Base-by-base conservation (phyloP, 1,284 basidiomycete species). In the Leccinum cinnamomeum region DNA sequence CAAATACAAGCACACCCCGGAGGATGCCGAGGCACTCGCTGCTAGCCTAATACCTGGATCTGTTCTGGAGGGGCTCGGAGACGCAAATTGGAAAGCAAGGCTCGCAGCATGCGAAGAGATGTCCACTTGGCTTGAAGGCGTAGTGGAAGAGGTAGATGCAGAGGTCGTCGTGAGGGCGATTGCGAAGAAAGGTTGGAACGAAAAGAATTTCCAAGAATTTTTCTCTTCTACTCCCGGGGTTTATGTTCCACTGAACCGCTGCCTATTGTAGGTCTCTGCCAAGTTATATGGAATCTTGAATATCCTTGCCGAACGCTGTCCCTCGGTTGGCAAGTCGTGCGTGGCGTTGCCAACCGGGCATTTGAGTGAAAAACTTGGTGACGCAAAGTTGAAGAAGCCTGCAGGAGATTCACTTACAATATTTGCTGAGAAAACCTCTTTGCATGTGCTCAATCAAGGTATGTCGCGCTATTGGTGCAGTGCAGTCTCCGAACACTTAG, bases 181-280 rank as follows among this genome's bases (percentile, higher is more conserved):
- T 58, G 89, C 87, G 25, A 98, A 97, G 82, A 95, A 92, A 70
- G 95, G 97, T 1, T 98, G 95, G 95, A 86, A 84, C 48, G 97
- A 99, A 79, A 99, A 98, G 83, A 99, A 99, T 72, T 99, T 99
- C 72, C 97, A 99, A 81, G 94, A 91, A 65, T 62, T 37, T 57
- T 82, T 73, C 44, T 16, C 23, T 46, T 54, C 64, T 58, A n/a
- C 12, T 55, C 30, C 50, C 41, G 12, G 11, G 35, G 39, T 59
- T 46, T 51, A 58, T 57, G 58, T 57, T 60, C 20, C 20, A 35
- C 59, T 67, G 28, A 73, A 57, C 35, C 6, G 25, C 39, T 20
- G 1, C 25, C 30, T 58, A 11, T 56, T 57, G 35, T 23, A 96
- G 94, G 95, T 98, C 41, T 95, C 92, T 5, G 80, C 87, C 12